Evolutionary conservation across 1,139 yeast species (phyloP), one percentile per base, ranked within the genome.

Genomic region (Kodamaea sp.): DNA sequence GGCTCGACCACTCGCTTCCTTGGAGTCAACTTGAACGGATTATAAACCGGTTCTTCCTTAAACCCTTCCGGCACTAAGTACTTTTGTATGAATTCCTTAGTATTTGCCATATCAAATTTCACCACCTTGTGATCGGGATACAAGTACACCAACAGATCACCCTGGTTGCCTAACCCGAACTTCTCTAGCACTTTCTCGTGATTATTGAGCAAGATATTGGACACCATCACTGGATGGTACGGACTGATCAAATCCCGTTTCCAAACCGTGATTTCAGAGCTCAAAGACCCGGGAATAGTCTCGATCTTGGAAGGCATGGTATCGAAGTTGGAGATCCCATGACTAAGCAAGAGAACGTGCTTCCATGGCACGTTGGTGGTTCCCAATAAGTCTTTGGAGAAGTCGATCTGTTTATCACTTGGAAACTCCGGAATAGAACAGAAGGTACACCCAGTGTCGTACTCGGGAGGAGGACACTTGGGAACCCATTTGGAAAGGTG

Each of bases 261-360:
- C 29, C 52, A 35, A 9, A 25, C 34, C 11, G 59, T 52, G 22
- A 73, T 55, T 23, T 59, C 62, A 3, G 56, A 46, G n/a, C 69
- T 61, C 25, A 77, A 46, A 1, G 77, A 61, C 0, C 63, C 70
- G 0, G 76, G 74, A 20, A 59, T 59, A 31, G 66, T 44, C 38
- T 81, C 86, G 22, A 80, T 66, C 42, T 73, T 71, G 7, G 80
- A 68, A 2, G 84, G 82, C 83, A 88, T 78, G 2, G 63, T 59
- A 14, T 48, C 49, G 2, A 68, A 58, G 16, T 47, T 35, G 3
- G 33, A 24, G 23, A 48, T 45, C 0, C 67, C 65, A 35, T 65
- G 70, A 34, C 78, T 72, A 15, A 77, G 57, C 7, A 80, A 63
- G 19, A 83, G 50, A 4, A 78, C 61, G 50, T 82, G 86, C 41